These are phyloP conservation scores for Spergularia bocconei DNA, from an alignment of 148 eudicot species.

Conservation along the genomic window DNA sequence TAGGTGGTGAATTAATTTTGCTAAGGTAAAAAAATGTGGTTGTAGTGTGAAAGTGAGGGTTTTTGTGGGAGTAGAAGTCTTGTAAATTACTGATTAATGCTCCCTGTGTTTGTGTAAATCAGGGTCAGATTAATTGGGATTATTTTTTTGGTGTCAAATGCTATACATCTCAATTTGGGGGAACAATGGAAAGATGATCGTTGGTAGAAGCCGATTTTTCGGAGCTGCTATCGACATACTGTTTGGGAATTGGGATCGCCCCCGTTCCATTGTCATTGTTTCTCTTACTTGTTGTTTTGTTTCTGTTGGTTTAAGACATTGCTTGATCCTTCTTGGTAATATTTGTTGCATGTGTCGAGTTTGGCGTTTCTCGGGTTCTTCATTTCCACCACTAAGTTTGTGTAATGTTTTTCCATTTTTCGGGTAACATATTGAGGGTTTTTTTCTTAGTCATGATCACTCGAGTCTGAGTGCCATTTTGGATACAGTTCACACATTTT, in stretches of 20 bases:
- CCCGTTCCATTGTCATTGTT: constrained; percentile 5
- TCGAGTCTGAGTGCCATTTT: background rate
- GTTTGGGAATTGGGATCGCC: constrained; percentile 12
- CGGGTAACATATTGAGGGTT: background rate
- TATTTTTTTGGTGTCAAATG: background rate
- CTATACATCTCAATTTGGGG: constrained; percentile 20
- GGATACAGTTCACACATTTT: background rate
- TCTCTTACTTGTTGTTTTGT: background rate
- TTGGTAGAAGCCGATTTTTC: constrained; percentile 24
- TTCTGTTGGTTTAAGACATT: background rate
- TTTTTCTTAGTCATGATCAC: background rate
- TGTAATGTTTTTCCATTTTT: background rate
- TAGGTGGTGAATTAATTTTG: constrained; percentile 4
- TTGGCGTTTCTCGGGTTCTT: background rate
- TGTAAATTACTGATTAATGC: constrained; percentile 22
- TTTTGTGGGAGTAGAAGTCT: background rate
- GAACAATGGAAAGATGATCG: constrained; percentile 21
- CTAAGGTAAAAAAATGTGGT: background rate
- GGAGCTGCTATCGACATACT: constrained; percentile 25
- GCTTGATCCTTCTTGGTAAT: background rate
- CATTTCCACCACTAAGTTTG: background rate
- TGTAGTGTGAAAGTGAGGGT: constrained; percentile 3
- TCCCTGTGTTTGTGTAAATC: constrained; percentile 30
- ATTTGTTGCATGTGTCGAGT: background rate
- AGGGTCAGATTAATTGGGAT: constrained; percentile 14